phyloP scores from a whole-genome alignment of 2,329 filamentous ascomycete genomes.

The Colletotrichum graminicola region DNA sequence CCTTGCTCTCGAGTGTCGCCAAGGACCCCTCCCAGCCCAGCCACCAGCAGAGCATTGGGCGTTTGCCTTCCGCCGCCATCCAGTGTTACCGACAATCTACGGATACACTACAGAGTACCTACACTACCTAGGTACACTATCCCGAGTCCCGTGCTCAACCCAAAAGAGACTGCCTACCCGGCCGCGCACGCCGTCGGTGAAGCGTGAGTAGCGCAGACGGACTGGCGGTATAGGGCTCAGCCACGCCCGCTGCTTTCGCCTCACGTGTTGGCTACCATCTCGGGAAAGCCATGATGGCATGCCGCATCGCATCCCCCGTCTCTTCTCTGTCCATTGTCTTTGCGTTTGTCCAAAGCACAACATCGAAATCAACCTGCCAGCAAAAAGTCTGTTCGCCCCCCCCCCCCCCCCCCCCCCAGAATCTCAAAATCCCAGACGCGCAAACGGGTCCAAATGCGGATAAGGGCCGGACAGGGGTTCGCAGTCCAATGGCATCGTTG shows the following conservation, averaged over 20 bases:
- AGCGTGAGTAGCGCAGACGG: conserved; percentile 10
- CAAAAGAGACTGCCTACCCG: conserved; percentile 28
- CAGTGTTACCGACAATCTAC: conserved; percentile 10
- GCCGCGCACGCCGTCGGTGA: conserved; percentile 26
- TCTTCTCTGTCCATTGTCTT: conserved; percentile 2
- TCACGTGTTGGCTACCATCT: background rate
- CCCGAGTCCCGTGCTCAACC: conserved; percentile 29
- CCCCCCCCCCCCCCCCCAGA: conserved; percentile 8
- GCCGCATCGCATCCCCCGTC: background rate
- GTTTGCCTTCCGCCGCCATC: conserved; percentile 25
- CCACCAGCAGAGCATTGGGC: conserved; percentile 19
- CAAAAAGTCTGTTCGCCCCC: conserved; percentile 7
- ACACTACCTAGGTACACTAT: background rate
- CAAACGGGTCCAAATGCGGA: conserved; percentile 38
- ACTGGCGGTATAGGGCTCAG: conserved; percentile 29
- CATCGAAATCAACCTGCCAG: conserved; percentile 22
- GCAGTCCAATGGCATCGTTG: conserved; percentile 52
- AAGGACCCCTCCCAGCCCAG: conserved; percentile 28
- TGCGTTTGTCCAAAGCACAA: conserved; percentile 5
- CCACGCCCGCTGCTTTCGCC: conserved; percentile 12
- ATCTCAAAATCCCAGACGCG: conserved; percentile 30
- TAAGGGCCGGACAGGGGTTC: conserved; percentile 45
- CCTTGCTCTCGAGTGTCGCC: no score
- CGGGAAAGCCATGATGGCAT: conserved; percentile 3
- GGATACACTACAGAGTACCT: no score